These are phyloP conservation scores for Ceratocystis variospora DNA, from an alignment of 2,329 filamentous ascomycete genomes.

Conservation along the genomic window DNA sequence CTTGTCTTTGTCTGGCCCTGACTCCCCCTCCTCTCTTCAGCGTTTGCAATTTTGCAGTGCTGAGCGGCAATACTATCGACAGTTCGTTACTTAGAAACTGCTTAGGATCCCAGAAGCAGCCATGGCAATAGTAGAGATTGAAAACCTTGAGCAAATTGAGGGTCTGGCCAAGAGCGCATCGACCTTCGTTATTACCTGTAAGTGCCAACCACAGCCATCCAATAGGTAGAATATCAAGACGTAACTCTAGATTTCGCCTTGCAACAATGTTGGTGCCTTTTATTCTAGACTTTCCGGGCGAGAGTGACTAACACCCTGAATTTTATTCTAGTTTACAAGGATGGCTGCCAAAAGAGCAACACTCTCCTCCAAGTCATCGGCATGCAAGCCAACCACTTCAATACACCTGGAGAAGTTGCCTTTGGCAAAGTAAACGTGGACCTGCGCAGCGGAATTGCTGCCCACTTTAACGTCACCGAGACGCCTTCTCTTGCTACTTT, in stretches of 20 bases:
- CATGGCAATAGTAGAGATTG: conserved; percentile 22
- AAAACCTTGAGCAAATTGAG: conserved; percentile 49
- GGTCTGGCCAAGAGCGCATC: conserved; percentile 55
- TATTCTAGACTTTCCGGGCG: neutral
- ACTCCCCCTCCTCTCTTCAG: neutral
- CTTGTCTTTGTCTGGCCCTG: neutral
- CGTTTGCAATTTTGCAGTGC: neutral
- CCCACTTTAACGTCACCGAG: conserved; percentile 58
- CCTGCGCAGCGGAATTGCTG: conserved; percentile 56
- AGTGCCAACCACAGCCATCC: conserved; percentile 28
- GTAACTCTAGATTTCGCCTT: neutral
- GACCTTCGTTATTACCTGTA: conserved; percentile 81
- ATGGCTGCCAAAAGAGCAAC: conserved; percentile 76
- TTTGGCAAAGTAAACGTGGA: conserved; percentile 85
- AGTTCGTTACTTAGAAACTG: neutral
- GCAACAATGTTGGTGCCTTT: neutral
- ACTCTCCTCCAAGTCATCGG: conserved; percentile 74
- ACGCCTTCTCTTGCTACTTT: conserved; percentile 91
- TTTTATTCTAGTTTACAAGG: conserved; percentile 56
- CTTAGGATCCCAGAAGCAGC: neutral
- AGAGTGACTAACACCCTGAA: neutral
- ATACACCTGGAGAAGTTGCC: conserved; percentile 56
- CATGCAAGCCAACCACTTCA: conserved; percentile 54
- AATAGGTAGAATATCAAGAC: neutral
- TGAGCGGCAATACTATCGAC: neutral